phyloP scores from a whole-genome alignment of 2,329 filamentous ascomycete species.

The Fusarium circinatum region DNA sequence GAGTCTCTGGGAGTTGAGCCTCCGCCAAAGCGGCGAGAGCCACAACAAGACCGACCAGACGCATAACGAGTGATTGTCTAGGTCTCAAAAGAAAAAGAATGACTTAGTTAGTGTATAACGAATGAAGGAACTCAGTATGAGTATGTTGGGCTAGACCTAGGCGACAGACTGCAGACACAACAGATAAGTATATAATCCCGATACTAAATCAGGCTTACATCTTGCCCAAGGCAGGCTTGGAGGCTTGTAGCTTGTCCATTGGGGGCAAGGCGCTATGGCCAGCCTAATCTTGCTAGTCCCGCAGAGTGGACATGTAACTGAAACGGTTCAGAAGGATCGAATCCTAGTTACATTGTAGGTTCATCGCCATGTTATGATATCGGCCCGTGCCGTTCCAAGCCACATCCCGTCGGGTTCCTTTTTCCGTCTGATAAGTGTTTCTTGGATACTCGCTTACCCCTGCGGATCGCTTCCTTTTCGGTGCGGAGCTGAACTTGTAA shows the following conservation, averaged over 20 bases:
- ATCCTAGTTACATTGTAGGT: neutral
- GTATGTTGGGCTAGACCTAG: neutral
- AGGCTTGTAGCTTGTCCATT: too few species aligned
- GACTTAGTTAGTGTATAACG: neutral
- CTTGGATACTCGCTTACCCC: neutral
- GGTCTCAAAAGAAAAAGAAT: neutral
- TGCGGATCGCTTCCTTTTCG: neutral
- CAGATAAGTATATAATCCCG: neutral
- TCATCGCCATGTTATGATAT: neutral
- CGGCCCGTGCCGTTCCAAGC: neutral
- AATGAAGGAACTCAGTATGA: neutral
- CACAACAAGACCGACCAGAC: neutral
- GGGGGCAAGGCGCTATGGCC: neutral
- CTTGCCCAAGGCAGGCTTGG: too few species aligned
- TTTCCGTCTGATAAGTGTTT: neutral
- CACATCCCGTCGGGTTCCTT: neutral
- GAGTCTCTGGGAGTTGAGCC: neutral
- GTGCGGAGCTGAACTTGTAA: neutral
- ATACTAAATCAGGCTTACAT: neutral
- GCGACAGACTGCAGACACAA: neutral
- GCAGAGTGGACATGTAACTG: neutral
- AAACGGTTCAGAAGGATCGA: conserved; percentile 3
- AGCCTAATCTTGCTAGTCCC: neutral
- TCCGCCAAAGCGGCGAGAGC: neutral
- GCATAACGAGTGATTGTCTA: conserved; percentile 2